Base-by-base conservation (phyloP, 2,329 filamentous ascomycete species). In the Fusarium denticulatum region DNA sequence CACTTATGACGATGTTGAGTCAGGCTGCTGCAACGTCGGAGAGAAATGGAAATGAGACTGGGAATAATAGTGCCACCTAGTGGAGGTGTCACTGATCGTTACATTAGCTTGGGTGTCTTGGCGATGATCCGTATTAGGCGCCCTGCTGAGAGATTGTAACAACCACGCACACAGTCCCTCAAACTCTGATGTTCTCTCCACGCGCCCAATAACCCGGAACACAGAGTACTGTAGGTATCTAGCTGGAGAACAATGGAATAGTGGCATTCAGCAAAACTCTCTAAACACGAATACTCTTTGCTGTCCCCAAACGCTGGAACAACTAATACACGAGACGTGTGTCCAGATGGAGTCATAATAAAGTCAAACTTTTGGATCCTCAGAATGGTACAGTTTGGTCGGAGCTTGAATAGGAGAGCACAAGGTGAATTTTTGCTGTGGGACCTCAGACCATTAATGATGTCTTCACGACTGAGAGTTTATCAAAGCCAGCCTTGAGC, bases 1-100 rank as follows among this genome's bases (percentile, higher is more conserved):
- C 32, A 36, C 53, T 59, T 45, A 68, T 67, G 50, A 63, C 64
- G 57, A 68, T 30, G 14, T 46, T 28, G 46, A 53, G 39, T 40
- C 34, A 52, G 45, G n/a, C 53, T 65, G 52, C 26, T 70, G 66
- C 37, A 70, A 65, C 53, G 24, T 70, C 53, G 52, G 67, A 43
- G 64, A 60, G 43, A 49, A 49, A 68, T 71, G 71, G 66, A 75
- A 70, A 75, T 73, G 66, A 66, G 45, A 52, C 57, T 72, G 69
- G 69, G 58, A 73, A 72, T 72, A 73, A 60, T 66, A 47, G 64
- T 58, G 69, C 39, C 47, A 34, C 55, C 28, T 60, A 57, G 45
- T 69, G 59, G 57, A 69, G 57, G 52, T 71, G 58, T 52, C 32
- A 32, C 50, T 59, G 45, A 55, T 43, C 57, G 15, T 26, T 55